phyloP scores from a whole-genome alignment of 129 eudicot genomes.

The Pulicaria dysenterica region DNA sequence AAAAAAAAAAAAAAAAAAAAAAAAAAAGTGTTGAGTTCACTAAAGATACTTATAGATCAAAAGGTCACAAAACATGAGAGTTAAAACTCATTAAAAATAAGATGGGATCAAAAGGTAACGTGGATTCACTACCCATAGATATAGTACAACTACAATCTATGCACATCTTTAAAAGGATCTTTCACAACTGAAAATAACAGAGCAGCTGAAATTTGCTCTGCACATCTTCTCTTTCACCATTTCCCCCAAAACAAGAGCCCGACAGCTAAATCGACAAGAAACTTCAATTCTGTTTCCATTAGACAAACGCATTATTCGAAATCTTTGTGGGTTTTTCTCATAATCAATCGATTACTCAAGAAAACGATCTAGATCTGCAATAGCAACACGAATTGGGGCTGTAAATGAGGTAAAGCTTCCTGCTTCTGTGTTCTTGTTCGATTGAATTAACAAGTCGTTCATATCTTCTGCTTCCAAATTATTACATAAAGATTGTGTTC shows the following conservation, averaged over 20 bases:
- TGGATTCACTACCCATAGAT: slow-evolving; percentile 27
- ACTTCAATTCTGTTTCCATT: slow-evolving; percentile 1
- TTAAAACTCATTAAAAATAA: neutral
- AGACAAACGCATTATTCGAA: slow-evolving; percentile 11
- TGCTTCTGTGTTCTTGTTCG: slow-evolving; percentile 20
- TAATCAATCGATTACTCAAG: slow-evolving; percentile 19
- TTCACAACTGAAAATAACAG: slow-evolving; percentile 41
- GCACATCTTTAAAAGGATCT: slow-evolving; percentile 33
- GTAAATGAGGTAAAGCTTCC: slow-evolving; percentile 35
- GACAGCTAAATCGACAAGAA: slow-evolving; percentile 19
- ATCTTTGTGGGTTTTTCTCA: slow-evolving; percentile 19
- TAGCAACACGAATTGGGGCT: neutral
- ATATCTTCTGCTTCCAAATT: slow-evolving; percentile 9
- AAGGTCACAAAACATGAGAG: neutral
- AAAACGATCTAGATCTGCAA: slow-evolving; percentile 38
- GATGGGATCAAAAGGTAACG: slow-evolving; percentile 12
- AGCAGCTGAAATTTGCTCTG: slow-evolving; percentile 28
- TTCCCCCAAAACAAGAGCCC: slow-evolving; percentile 5
- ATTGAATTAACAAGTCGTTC: neutral
- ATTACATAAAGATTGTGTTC: neutral
- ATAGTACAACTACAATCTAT: slow-evolving; percentile 2
- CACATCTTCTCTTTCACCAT: slow-evolving; percentile 29
- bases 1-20: too few species aligned
- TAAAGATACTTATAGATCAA: too few species aligned
- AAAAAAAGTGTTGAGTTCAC: too few species aligned